Evolutionary conservation across 345 rosid species (phyloP).

Genomic region (Lumnitzera racemosa): DNA sequence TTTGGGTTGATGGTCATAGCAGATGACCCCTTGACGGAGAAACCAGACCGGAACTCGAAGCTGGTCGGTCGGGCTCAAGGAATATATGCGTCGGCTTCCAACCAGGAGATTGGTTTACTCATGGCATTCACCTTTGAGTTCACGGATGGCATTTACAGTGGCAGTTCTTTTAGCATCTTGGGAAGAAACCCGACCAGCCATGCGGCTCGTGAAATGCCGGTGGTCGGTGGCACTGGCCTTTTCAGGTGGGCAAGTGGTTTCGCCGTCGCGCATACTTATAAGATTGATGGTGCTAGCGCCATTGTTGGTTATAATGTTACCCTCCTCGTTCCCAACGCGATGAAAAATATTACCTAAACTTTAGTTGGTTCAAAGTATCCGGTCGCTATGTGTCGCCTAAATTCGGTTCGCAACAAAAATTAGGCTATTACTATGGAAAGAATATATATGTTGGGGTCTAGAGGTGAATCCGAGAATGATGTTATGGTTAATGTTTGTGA

Average conservation of each 20-base stretch:
- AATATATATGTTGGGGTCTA: too few species aligned
- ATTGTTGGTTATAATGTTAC: conserved; percentile 1
- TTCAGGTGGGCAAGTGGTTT: conserved; percentile 18
- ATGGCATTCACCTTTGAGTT: conserved; percentile 20
- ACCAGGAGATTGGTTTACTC: conserved; percentile 6
- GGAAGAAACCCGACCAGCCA: conserved; percentile 14
- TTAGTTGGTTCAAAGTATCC: too few species aligned
- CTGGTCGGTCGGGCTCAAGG: conserved; percentile 20
- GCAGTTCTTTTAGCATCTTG: conserved; percentile 13
- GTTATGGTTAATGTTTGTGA: too few species aligned
- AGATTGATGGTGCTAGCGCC: background rate
- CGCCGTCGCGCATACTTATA: background rate
- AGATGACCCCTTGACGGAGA: conserved; percentile 18
- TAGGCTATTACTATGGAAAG: too few species aligned
- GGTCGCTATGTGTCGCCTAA: too few species aligned
- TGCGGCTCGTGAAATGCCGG: conserved; percentile 18
- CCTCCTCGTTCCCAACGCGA: background rate
- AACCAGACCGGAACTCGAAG: conserved; percentile 13
- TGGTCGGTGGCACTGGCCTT: conserved; percentile 18
- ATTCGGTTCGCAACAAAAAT: too few species aligned
- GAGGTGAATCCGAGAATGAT: too few species aligned
- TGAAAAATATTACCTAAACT: too few species aligned
- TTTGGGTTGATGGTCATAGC: conserved; percentile 16
- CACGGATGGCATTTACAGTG: conserved; percentile 10
- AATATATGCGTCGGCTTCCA: conserved; percentile 13